Percentiles rank a stretch among this genome's conserved stretches.
Conservation (phyloP, 2,329 filamentous ascomycete genomes). For the Colletotrichum sp. region DNA sequence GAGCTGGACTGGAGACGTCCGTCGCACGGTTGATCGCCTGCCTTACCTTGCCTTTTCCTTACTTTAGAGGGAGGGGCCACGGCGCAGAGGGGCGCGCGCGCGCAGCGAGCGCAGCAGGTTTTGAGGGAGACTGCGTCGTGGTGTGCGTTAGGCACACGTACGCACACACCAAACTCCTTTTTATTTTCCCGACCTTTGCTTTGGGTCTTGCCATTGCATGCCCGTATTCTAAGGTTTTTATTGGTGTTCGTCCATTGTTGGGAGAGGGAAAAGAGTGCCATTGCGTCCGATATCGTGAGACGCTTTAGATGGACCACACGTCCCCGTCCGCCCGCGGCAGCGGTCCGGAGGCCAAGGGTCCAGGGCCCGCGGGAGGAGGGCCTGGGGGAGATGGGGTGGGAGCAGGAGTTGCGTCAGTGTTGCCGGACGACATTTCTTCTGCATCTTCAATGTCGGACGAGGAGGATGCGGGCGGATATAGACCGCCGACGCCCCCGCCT, state of each 20-base stretch:
- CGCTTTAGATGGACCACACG: neutral
- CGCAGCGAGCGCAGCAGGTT: neutral
- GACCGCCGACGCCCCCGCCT: conserved; percentile 6
- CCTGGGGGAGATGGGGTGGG: neutral
- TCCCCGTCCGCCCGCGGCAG: conserved; percentile 6
- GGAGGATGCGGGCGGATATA: conserved; percentile 8
- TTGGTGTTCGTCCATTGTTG: neutral
- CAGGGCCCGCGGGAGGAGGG: neutral
- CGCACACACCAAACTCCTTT: neutral
- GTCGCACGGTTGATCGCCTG: neutral
- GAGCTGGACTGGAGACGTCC: neutral
- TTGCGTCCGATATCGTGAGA: neutral
- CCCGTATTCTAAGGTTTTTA: neutral
- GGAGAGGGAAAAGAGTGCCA: neutral
- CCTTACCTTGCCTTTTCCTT: neutral
- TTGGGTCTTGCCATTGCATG: neutral
- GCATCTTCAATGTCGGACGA: conserved; percentile 14
- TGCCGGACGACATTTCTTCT: neutral
- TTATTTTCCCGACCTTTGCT: neutral
- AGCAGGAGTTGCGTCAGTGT: neutral
- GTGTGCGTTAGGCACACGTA: neutral
- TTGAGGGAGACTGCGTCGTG: neutral
- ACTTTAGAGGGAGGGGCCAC: neutral
- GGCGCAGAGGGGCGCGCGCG: neutral
- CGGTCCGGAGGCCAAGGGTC: neutral